A percentile compares a stretch with the other conserved stretches of the same genome.
Conservation (phyloP, 768 basidiomycete genomes). For the Lactifluus hygrophoroides region DNA sequence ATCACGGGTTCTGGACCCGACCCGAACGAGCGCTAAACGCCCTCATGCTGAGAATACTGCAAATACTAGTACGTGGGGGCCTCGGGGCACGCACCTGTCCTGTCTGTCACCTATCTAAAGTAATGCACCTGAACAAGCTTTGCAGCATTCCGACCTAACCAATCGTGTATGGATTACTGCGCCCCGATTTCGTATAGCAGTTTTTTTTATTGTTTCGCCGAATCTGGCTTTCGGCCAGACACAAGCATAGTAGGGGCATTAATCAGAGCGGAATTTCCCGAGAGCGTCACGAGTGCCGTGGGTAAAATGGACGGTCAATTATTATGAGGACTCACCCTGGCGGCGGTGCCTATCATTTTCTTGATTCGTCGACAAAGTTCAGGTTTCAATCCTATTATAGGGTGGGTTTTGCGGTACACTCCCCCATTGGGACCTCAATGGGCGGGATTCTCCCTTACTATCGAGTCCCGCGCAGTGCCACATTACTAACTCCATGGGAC, state of each 20-base stretch:
- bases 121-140: neutral
- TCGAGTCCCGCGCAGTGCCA: neutral
- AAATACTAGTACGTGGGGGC: neutral
- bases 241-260: neutral
- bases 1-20: neutral
- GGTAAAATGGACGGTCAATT: neutral
- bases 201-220: neutral
- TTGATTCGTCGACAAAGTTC: neutral
- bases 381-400: neutral
- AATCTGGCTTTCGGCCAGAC: neutral
- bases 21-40: neutral
- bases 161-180: neutral
- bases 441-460: neutral
- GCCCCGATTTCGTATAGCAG: neutral
- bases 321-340: neutral
- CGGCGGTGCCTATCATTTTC: neutral
- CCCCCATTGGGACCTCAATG: neutral
- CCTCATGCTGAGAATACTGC: neutral
- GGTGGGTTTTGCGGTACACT: neutral
- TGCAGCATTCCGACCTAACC: neutral
- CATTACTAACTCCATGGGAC: no score
- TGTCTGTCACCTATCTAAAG: no score
- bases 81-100: neutral
- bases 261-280: neutral
- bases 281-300: neutral